Base-by-base conservation (phyloP, 2,329 filamentous ascomycete genomes). In the Beauveria pseudobassiana region DNA sequence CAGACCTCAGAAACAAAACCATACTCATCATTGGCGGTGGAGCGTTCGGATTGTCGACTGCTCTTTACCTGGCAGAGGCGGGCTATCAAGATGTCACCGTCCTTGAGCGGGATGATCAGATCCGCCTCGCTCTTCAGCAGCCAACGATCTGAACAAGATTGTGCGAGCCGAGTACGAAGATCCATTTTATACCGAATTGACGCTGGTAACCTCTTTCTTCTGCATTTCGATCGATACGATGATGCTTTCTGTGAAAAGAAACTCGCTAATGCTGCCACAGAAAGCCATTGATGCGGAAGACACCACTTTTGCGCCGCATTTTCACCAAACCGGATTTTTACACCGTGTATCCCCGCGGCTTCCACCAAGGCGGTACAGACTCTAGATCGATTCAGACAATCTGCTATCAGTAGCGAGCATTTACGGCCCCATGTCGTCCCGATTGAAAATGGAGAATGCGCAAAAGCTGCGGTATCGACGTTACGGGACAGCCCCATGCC, bases 131-230 rank as follows among this genome's bases (percentile, higher is more conserved):
- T 73, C 72, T 66, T 85, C 84, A 0, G 84, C 82, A 0, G 83
- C 78, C 22, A 83, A 84, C 63, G 82, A 87, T 64, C 68, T 86
- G 28, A 87, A 86, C 69, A 87, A 87, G 69, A 86, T 86, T 61
- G 74, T 86, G 42, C 77, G 83, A 2, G 81, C 79, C 5, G 82
- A 86, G 64, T 86, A 86, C 62, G 80, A 83, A 63, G 81, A 85
- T 62, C 73, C 75, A 0, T 83, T 82, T 61, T 85, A 86, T 63
- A 81, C 81, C 0, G 74, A 82, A 2, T 67, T 85, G 49, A 78
- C 82, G 1, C 71, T 84, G 59, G 80, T 81, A 63, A 63, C 75
- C 61, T 12, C 24, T 22, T 26, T n/a, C 24, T 40, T 52, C 5
- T 46, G 48, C 14, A 58, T 20, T 3, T 22, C 12, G 14, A 24